Evolutionary conservation across 2,329 filamentous ascomycete species (phyloP), one percentile per base, ranked within the genome.

Genomic region (Fusarium denticulatum): DNA sequence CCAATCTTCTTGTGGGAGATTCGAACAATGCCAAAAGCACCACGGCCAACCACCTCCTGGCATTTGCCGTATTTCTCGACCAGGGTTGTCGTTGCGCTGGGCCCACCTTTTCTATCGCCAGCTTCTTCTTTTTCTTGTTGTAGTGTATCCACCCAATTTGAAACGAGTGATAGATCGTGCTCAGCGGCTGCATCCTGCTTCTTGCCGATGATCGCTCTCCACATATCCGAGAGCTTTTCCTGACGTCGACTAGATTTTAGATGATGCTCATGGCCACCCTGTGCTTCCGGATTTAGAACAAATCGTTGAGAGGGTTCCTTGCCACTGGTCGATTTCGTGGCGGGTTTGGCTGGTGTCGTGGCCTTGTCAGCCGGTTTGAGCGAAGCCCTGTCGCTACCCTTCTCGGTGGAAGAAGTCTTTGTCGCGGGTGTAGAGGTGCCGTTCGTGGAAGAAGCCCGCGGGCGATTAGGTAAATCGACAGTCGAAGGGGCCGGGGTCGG

Each of bases 51-150:
- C 39, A 99, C 91, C 82, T 99, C 96, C 80, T 98, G 96, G 81
- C 96, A 98, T 84, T 98, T 98, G 77, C 96, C 96, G 81, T 99
- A 99, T 82, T 98, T 98, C 80, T 98, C 94, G 4, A 96, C 94
- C 55, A 99, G 86, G 2, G 95, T 95, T 8, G 81, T 79, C 26
- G 90, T 91, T 22, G 93, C 88, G 79, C 92, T 93, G 12, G 92
- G 89, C 2, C 92, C 92, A 30, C 90, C 90, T 81, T 92, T 96
- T 84, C 92, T 94, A 77, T 97, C 94, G 43, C 89, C 90, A 68
- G 94, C 92, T 80, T 97, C 92, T 68, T 97, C 94, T 81, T 94
- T 95, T 82, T 98, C 95, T 75, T 90, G 93, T 81, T 95, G 94
- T 76, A 98, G 88, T 71, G 97, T 95, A 81, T 98, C 96, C 63